These are phyloP conservation scores for Inosperma sp. DNA, from an alignment of 768 basidiomycete genomes.

Conservation along the genomic window DNA sequence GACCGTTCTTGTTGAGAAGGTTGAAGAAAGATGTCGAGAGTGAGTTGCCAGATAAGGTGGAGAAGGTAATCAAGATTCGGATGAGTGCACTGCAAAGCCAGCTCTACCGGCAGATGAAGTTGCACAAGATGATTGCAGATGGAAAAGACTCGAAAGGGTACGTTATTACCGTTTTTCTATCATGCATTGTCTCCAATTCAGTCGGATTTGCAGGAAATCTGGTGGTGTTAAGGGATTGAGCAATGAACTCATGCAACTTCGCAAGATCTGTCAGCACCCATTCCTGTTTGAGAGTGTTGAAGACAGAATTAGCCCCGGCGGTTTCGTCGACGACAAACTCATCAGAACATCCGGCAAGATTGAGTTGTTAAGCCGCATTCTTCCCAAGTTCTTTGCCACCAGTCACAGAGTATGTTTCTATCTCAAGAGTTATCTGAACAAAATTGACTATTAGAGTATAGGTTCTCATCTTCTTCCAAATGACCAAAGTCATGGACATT, in stretches of 20 bases:
- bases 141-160: conserved; percentile 74
- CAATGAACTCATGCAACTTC: conserved; percentile 95
- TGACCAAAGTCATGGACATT: conserved; percentile 99
- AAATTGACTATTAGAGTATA: conserved; percentile 25
- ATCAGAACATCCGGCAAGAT: conserved; percentile 89
- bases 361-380: conserved; percentile 82
- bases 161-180: conserved; percentile 24
- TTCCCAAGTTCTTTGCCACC: conserved; percentile 92
- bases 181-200: background rate
- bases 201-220: conserved; percentile 45
- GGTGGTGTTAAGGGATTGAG: conserved; percentile 84
- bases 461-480: conserved; percentile 99
- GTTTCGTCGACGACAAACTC: conserved; percentile 79
- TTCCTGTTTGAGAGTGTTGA: conserved; percentile 96
- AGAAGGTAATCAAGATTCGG: conserved; percentile 94
- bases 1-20: conserved; percentile 88
- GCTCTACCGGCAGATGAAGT: conserved; percentile 96
- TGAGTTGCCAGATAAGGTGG: conserved; percentile 94
- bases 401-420: conserved; percentile 70
- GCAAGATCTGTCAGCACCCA: conserved; percentile 98
- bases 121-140: conserved; percentile 94
- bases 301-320: conserved; percentile 83
- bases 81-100: conserved; percentile 92
- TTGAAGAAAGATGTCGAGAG: conserved; percentile 97
- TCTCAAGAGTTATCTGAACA: background rate